These are phyloP conservation scores for Alternaria burnsii DNA, from an alignment of 2,329 filamentous ascomycete genomes.

Conservation along the genomic window DNA sequence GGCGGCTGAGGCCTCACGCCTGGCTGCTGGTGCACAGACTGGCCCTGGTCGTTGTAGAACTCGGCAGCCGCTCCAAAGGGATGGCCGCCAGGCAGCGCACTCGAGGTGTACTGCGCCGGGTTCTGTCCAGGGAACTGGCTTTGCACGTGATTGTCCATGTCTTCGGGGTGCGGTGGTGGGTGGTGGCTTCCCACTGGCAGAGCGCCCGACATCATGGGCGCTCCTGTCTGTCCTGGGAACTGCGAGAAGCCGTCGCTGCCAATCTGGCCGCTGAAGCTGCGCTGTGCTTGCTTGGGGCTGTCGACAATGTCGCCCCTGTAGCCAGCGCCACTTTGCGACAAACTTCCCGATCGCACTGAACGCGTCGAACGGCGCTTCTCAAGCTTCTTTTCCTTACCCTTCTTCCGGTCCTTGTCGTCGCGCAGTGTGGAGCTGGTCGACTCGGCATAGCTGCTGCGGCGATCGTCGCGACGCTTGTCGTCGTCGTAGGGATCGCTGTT, in stretches of 20 bases:
- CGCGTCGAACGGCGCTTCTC: slow-evolving; percentile 43
- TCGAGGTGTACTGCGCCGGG: slow-evolving; percentile 55
- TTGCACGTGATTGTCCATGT: slow-evolving; percentile 59
- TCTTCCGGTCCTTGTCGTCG: slow-evolving; percentile 42
- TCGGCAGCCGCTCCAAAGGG: slow-evolving; percentile 66
- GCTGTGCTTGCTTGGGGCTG: slow-evolving; percentile 30
- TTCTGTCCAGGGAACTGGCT: slow-evolving; percentile 69
- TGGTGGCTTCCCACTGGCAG: slow-evolving; percentile 37
- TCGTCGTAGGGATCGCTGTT: slow-evolving; percentile 47
- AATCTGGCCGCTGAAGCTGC: slow-evolving; percentile 43
- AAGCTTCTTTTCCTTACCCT: slow-evolving; percentile 37
- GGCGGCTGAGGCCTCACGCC: slow-evolving; percentile 65
- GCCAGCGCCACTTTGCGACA: slow-evolving; percentile 36
- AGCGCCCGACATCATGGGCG: slow-evolving; percentile 47
- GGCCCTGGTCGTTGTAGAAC: slow-evolving; percentile 69
- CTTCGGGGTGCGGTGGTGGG: slow-evolving; percentile 21
- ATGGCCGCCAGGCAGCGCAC: slow-evolving; percentile 54
- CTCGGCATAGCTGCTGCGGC: slow-evolving; percentile 42
- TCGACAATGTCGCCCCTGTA: slow-evolving; percentile 46
- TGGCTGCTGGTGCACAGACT: slow-evolving; percentile 67
- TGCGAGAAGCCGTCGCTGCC: slow-evolving; percentile 44
- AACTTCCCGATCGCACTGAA: slow-evolving; percentile 39
- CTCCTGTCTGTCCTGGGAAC: slow-evolving; percentile 47
- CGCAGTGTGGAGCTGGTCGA: slow-evolving; percentile 39
- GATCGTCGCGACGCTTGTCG: slow-evolving; percentile 38